Base-by-base conservation (phyloP, 176 grass and related monocot species). In the Cymbopogon citratus region DNA sequence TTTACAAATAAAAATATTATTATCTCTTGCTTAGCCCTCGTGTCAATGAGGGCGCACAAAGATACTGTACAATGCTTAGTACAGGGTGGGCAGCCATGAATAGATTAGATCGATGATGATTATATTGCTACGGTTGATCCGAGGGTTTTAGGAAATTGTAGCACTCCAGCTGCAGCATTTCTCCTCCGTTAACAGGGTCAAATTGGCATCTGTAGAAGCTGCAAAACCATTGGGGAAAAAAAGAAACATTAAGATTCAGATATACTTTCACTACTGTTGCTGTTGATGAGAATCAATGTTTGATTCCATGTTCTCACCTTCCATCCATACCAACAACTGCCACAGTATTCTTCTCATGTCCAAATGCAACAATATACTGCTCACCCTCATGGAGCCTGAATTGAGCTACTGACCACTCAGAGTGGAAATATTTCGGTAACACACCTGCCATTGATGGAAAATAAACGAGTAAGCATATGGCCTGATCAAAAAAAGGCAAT, bases 311-410 rank as follows among this genome's bases (percentile, higher is more conserved):
- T 1, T 0, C 1, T 34, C 76, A 96, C 97, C 97, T 96, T 91
- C 93, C 93, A 79, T 99, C 93, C 97, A 99, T 96, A n/a, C 97
- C 97, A 63, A 99, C 91, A 86, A 96, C 83, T 48, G 94, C 87
- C 65, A 96, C 86, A 0, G 97, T 99, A 68, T 99, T 94, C 81
- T 96, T 99, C 69, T 96, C 89, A 27, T 99, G 93, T 12, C 97
- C 97, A 92, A 99, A 99, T 51, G 97, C 91, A 40, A 99, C 97
- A 18, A 96, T 92, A 56, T 93, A 99, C 35, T 99, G 93, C 54
- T 90, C 86, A 19, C 91, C 91, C 81, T 99, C 97, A n/a, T 93
- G 91, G 15, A 99, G 91, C 64, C 97, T 87, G 73, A 93, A 99
- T 46, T 99, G 97, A 60, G 97, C 97, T 43, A 99, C 93, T 60